A percentile compares a stretch with the other conserved stretches of the same genome.
phyloP scores from a whole-genome alignment of 352 stramenopile species.

The Phytophthora tubulina region DNA sequence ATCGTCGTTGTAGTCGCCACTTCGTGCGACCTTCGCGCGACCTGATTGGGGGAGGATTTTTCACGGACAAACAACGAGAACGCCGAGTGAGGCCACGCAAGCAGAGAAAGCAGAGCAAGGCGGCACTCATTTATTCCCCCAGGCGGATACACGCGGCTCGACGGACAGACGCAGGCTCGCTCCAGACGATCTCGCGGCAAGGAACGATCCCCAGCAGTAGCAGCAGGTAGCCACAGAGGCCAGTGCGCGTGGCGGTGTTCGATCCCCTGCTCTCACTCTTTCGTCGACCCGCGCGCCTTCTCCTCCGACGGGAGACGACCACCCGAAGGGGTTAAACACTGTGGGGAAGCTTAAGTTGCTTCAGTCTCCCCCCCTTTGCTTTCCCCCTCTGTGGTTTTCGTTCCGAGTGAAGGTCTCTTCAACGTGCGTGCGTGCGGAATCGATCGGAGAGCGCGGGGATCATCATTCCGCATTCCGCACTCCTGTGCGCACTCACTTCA shows the following conservation, averaged over 20 bases:
- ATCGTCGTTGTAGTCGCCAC: background rate
- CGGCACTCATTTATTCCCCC: constrained; percentile 39
- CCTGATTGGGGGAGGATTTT: constrained; percentile 38
- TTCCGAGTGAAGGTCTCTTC: constrained; percentile 36
- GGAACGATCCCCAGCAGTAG: constrained; percentile 20
- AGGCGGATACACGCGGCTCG: constrained; percentile 35
- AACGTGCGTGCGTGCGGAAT: constrained; percentile 7
- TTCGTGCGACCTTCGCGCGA: constrained; percentile 20
- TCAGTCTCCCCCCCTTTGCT: background rate
- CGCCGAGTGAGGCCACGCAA: constrained; percentile 40
- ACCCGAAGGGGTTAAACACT: constrained; percentile 19
- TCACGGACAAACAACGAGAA: constrained; percentile 48
- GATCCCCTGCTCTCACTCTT: background rate
- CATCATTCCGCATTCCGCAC: constrained; percentile 35
- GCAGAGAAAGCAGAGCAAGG: constrained; percentile 41
- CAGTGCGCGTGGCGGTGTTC: background rate
- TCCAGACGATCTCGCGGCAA: constrained; percentile 26
- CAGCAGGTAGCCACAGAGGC: constrained; percentile 29
- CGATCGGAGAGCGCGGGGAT: constrained; percentile 9
- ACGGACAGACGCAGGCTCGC: constrained; percentile 18
- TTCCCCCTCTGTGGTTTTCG: constrained; percentile 10
- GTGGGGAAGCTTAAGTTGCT: constrained; percentile 1
- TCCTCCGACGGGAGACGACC: constrained; percentile 2
- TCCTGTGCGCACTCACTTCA: constrained; percentile 8
- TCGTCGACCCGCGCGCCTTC: background rate